Base-by-base conservation (phyloP, 1,139 yeast genomes). In the Dujonia santamariae region DNA sequence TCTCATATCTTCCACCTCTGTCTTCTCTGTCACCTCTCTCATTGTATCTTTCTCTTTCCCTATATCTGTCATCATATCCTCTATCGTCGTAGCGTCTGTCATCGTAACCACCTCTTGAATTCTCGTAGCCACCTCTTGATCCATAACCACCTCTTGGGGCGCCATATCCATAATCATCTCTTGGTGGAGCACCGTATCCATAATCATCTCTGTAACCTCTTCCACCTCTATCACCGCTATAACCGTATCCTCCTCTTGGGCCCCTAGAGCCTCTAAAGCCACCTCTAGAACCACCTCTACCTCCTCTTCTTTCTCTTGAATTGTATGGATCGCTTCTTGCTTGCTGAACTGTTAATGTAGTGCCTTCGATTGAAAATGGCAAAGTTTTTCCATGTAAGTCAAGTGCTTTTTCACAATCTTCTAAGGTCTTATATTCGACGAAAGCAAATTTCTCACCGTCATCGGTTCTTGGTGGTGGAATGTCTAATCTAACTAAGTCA, bases 401-500 rank as follows among this genome's bases (percentile, higher is more conserved):
- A 31, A 80, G 54, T 11, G 86, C 85, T 35, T 69, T 70, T 47
- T 78, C 81, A 45, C 85, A 80, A 49, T 78, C 83, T 42, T 75
- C 75, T 14, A 63, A 54, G 38, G 67, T 73, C 48, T 75, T 74
- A 51, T 71, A 82, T 51, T 81, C 86, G 22, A 82, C 86, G 57
- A 81, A 82, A n/a, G 87, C 88, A 48, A 71, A 81, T 45, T 80
- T 80, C 46, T 77, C 70, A 31, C 82, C 80, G 41, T 75, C 80
- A 38, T 75, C 74, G 19, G 75, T 67, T 56, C 81, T 72, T 38
- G 86, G 82, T 36, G 86, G 85, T 24, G 86, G 83, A 38, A 81
- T 78, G 47, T 78, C 85, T 41, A 82, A 76, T 55, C 85, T 71
- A 36, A 78, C 77, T 34, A 81, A 61, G 44, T 74, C 75, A 31